Evolutionary conservation across 2,329 filamentous ascomycete species (phyloP).

Genomic region (Rhytidhysteron rufulum): DNA sequence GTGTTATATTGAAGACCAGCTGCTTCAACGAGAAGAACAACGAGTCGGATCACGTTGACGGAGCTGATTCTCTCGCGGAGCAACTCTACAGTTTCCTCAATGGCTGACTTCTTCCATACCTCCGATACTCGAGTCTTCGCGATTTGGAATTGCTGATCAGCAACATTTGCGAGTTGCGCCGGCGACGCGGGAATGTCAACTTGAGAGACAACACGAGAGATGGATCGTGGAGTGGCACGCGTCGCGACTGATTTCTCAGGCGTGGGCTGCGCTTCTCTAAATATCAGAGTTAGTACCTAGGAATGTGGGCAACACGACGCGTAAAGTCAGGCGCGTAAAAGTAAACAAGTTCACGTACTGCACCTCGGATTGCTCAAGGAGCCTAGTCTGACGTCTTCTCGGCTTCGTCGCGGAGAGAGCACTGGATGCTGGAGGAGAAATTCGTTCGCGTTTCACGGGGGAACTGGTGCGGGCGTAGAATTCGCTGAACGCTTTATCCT

Average conservation of each 20-base stretch:
- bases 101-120: slow-evolving; percentile 62
- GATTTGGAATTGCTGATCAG: slow-evolving; percentile 66
- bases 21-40: slow-evolving; percentile 59
- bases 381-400: slow-evolving; percentile 30
- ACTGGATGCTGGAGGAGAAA: slow-evolving; percentile 30
- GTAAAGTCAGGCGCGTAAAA: slow-evolving; percentile 18
- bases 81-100: slow-evolving; percentile 62
- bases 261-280: slow-evolving; percentile 40
- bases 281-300: slow-evolving; percentile 21
- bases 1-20: slow-evolving; percentile 66
- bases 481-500: slow-evolving; percentile 62
- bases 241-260: slow-evolving; percentile 49
- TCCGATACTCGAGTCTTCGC: slow-evolving; percentile 61
- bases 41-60: slow-evolving; percentile 47
- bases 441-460: slow-evolving; percentile 47
- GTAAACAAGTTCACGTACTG: slow-evolving; percentile 18
- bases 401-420: slow-evolving; percentile 14
- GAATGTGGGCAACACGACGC: slow-evolving; percentile 12
- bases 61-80: slow-evolving; percentile 69
- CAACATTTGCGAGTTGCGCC: slow-evolving; percentile 55
- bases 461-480: slow-evolving; percentile 69
- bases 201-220: slow-evolving; percentile 40
- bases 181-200: slow-evolving; percentile 69
- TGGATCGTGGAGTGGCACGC: slow-evolving; percentile 7
- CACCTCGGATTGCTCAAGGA: slow-evolving; percentile 28